Evolutionary conservation across 495 filamentous ascomycete genomes (phyloP), one percentile per base, ranked within the genome.

Genomic region (Patellaria atrata): DNA sequence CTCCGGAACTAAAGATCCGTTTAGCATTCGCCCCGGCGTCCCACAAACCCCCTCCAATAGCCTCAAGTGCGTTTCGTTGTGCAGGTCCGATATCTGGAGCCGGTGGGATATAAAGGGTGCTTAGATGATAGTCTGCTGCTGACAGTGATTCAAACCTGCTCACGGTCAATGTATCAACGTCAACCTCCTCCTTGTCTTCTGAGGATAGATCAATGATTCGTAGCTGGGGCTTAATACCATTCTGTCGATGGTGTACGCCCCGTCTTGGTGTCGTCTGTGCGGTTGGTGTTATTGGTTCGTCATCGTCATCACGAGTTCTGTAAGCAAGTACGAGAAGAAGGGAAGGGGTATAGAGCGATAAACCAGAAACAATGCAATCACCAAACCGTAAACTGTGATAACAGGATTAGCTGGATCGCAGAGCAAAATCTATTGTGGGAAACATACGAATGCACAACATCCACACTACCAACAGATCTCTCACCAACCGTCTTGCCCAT

Each of bases 311-410:
- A 9, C 69, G 63, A 37, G 77, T 78, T 38, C 85, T 71, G 54
- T 87, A 89, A 51, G 84, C 84, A 64, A 97, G 78, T 47, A 94
- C 73, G 41, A 91, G 68, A 57, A 97, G 65, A 33, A 92, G 64
- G 47, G 72, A 85, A 47, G 86, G 85, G 54, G 81, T 92, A 76
- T 94, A 96, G 60, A 97, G 67, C 43, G 89, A 85, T 52, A 97
- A 78, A 52, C 91, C 89, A 56, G 87, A 92, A 65, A 97, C 79
- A 44, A 87, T 82, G 61, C 91, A 94, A 63, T 96, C 89, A 30
- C 50, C 43, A 45, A 86, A 86, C 47, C 81, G 78, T 59, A 96
- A 69, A 62, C 83, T 92, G 40, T 5, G 26, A 5, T 30, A 23
- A 23, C 0, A 30, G 35, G n/a, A 51, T 63, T 40, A 66, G 56